These are phyloP conservation scores for Aspergillus sp. DNA, from an alignment of 2,329 filamentous ascomycete genomes.

Conservation along the genomic window DNA sequence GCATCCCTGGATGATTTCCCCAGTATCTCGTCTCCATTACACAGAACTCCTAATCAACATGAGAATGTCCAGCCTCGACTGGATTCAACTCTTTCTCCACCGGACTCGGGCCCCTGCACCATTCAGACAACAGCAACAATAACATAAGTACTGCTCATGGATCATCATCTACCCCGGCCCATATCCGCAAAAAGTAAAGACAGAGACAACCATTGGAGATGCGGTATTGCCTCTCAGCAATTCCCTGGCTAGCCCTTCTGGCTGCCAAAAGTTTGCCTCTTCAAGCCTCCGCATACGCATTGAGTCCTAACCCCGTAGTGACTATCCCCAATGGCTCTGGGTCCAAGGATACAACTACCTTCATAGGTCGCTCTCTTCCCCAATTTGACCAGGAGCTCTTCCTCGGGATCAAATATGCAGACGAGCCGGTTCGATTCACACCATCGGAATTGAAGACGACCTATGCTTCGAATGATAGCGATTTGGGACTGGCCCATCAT, in stretches of 20 bases:
- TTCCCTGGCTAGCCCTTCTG: slow-evolving; percentile 4
- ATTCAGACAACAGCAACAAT: not conserved
- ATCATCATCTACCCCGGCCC: not conserved
- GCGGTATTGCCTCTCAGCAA: not conserved
- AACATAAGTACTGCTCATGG: not conserved
- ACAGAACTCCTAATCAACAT: not conserved
- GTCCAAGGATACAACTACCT: slow-evolving; percentile 17
- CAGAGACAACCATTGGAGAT: not conserved
- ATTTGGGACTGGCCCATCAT: slow-evolving; percentile 16
- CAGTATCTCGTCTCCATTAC: not conserved
- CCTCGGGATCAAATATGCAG: slow-evolving; percentile 31
- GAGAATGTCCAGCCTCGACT: not conserved
- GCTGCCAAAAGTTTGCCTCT: not conserved
- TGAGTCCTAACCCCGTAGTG: not conserved
- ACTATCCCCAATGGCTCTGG: not conserved
- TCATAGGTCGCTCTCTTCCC: slow-evolving; percentile 26
- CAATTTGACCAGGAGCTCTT: slow-evolving; percentile 31
- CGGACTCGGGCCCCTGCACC: not conserved
- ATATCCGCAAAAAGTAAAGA: not conserved
- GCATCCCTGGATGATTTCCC: not conserved
- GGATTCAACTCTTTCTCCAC: not conserved
- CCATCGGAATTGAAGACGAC: slow-evolving; percentile 22
- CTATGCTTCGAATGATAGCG: slow-evolving; percentile 24
- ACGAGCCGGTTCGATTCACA: slow-evolving; percentile 29
- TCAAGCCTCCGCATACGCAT: not conserved